A percentile compares a stretch with the other conserved stretches of the same genome.
These are phyloP conservation scores for Cryptococcus sp. DNA, from an alignment of 1,284 basidiomycete genomes.

Conservation along the genomic window DNA sequence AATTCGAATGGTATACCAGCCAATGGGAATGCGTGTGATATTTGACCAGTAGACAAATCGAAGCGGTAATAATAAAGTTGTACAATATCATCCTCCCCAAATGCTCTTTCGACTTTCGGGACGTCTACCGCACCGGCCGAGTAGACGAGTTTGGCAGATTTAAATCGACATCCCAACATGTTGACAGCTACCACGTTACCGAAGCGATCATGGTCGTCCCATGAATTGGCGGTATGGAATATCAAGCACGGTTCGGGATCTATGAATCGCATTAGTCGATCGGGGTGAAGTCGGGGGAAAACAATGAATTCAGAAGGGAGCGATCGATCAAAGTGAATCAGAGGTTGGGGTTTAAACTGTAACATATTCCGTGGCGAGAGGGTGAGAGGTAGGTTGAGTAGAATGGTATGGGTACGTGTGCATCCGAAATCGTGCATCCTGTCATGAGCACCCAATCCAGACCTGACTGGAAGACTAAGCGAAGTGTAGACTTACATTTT, in stretches of 20 bases:
- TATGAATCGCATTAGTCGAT: slow-evolving; percentile 44
- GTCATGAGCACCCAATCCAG: slow-evolving; percentile 12
- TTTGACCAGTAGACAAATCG: slow-evolving; percentile 17
- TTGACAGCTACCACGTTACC: slow-evolving; percentile 25
- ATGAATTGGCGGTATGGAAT: slow-evolving; percentile 54
- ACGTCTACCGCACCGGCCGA: slow-evolving; percentile 50
- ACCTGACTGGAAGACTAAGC: background rate
- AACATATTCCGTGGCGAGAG: slow-evolving; percentile 51
- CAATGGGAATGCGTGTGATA: slow-evolving; percentile 50
- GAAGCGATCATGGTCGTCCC: slow-evolving; percentile 37
- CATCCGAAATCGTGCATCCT: slow-evolving; percentile 55
- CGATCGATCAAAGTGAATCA: slow-evolving; percentile 50
- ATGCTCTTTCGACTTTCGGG: slow-evolving; percentile 28
- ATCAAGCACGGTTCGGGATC: slow-evolving; percentile 49
- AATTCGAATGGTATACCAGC: slow-evolving; percentile 53
- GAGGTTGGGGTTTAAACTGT: slow-evolving; percentile 44
- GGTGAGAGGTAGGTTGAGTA: slow-evolving; percentile 53
- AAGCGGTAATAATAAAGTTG: slow-evolving; percentile 52
- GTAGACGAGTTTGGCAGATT: slow-evolving; percentile 52
- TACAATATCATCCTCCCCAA: slow-evolving; percentile 47
- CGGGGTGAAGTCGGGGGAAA: slow-evolving; percentile 46
- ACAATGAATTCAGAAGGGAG: slow-evolving; percentile 50
- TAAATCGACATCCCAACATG: slow-evolving; percentile 52
- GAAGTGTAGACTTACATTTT: slow-evolving; percentile 29
- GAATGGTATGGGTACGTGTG: slow-evolving; percentile 47